phyloP scores from a whole-genome alignment of 2,329 filamentous ascomycete species.

The Trichoderma pleuroti region DNA sequence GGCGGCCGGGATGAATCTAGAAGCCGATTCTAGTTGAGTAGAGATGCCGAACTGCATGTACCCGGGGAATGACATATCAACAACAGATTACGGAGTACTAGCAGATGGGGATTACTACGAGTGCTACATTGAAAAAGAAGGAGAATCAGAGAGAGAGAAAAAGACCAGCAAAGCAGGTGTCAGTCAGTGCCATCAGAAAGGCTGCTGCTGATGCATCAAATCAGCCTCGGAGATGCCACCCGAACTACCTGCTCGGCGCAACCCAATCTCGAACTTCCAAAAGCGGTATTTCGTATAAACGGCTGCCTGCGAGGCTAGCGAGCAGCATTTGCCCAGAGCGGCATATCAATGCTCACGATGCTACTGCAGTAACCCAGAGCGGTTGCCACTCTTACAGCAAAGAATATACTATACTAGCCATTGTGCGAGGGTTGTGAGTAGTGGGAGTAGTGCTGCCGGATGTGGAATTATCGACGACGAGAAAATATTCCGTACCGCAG shows the following conservation, averaged over 20 bases:
- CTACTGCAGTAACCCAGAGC: background rate
- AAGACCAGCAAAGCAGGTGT: background rate
- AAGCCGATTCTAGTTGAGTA: background rate
- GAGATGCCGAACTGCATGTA: background rate
- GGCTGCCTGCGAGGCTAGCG: background rate
- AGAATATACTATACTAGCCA: no score
- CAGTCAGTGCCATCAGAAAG: background rate
- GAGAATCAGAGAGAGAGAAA: background rate
- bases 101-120: background rate
- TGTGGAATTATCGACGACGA: background rate
- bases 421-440: background rate
- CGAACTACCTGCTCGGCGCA: background rate
- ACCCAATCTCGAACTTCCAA: background rate
- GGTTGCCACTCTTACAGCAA: no score
- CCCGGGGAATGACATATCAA: background rate
- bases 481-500: background rate
- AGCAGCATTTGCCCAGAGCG: background rate
- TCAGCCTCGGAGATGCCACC: background rate
- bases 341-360: background rate
- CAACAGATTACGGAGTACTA: no score
- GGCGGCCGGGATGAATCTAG: background rate
- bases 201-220: background rate
- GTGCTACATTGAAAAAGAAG: background rate
- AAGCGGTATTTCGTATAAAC: conserved; percentile 7
- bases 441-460: background rate